phyloP scores from a whole-genome alignment of 495 filamentous ascomycete genomes.

The Chaetomium tenue region DNA sequence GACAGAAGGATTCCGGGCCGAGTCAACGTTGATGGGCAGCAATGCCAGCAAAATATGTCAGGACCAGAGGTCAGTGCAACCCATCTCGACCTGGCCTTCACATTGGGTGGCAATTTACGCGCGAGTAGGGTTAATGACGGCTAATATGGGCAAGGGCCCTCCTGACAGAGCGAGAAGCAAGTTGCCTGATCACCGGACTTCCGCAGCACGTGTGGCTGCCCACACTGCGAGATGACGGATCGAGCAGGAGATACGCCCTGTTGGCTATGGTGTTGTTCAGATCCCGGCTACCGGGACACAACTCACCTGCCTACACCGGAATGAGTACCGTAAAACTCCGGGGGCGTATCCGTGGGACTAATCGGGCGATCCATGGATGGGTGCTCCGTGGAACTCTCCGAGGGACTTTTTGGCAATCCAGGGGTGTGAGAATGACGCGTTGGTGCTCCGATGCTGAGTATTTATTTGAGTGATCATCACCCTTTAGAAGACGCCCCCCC shows the following conservation, averaged over 20 bases:
- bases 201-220: background rate
- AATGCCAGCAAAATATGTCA: background rate
- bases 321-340: background rate
- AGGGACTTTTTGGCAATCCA: background rate
- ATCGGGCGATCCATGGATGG: background rate
- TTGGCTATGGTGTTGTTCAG: background rate
- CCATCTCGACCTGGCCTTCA: background rate
- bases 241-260: background rate
- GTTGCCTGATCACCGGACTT: background rate
- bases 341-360: background rate
- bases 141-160: background rate
- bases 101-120: conserved; percentile 10
- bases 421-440: background rate
- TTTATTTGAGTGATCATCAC: no score
- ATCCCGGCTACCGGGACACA: background rate
- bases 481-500: no score
- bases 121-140: conserved; percentile 10
- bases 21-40: background rate
- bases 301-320: conserved; percentile 1
- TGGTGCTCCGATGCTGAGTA: background rate
- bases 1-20: background rate
- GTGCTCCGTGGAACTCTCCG: background rate
- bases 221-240: background rate
- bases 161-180: background rate
- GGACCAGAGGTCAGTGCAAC: conserved; percentile 1